phyloP scores from a whole-genome alignment of 768 basidiomycete genomes.

The Lentinula sp. region DNA sequence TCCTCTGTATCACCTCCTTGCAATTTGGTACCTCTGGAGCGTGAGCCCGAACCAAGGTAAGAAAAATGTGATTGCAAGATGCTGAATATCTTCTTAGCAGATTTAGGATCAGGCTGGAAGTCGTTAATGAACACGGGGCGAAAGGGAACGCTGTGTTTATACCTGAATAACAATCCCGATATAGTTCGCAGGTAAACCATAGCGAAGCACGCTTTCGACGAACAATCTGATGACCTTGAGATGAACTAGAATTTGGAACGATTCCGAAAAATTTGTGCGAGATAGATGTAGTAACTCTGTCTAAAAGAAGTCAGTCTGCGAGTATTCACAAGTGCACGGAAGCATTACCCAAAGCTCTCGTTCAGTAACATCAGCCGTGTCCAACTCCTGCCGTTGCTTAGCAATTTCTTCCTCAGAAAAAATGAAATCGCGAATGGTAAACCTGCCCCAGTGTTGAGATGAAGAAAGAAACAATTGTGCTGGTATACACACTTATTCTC shows the following conservation, averaged over 20 bases:
- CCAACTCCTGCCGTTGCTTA: constrained; percentile 78
- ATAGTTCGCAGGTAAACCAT: constrained; percentile 92
- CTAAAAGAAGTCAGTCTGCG: constrained; percentile 31
- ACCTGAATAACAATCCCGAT: constrained; percentile 75
- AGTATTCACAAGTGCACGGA: not conserved
- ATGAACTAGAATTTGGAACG: constrained; percentile 90
- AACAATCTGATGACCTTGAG: constrained; percentile 89
- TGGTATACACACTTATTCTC: constrained; percentile 75
- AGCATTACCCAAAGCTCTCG: constrained; percentile 90
- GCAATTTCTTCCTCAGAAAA: constrained; percentile 78
- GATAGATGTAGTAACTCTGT: constrained; percentile 87
- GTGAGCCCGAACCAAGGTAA: constrained; percentile 73
- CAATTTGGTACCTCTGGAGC: constrained; percentile 48
- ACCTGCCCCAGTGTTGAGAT: constrained; percentile 40
- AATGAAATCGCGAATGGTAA: constrained; percentile 90
- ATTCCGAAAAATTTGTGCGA: constrained; percentile 95
- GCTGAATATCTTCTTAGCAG: constrained; percentile 71
- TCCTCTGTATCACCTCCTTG: constrained; percentile 50
- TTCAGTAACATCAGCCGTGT: constrained; percentile 77
- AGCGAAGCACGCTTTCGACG: constrained; percentile 91
- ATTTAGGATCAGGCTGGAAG: constrained; percentile 78
- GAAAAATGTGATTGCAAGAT: constrained; percentile 71
- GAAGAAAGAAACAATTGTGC: not conserved
- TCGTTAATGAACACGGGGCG: not conserved
- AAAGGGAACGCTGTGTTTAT: not conserved